A percentile compares a stretch with the other conserved stretches of the same genome.
These are phyloP conservation scores for Ogataea hybrid DNA, from an alignment of 1,139 yeast genomes.

Conservation along the genomic window DNA sequence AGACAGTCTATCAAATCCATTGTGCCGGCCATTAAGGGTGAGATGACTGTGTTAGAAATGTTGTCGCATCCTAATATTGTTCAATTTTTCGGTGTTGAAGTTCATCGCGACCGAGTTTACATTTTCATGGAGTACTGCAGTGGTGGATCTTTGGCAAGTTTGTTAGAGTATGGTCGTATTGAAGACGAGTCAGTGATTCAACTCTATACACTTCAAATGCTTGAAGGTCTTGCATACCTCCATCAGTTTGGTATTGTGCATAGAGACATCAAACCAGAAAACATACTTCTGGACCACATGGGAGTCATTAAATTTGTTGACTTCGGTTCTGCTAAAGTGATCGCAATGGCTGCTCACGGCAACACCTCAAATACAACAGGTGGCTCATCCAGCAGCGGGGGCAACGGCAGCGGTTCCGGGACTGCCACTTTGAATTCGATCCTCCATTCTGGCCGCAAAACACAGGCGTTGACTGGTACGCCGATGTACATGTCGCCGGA, in stretches of 20 bases:
- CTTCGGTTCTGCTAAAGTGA: constrained; percentile 96
- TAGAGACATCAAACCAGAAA: constrained; percentile 95
- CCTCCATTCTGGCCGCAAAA: constrained; percentile 33
- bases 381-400: constrained; percentile 22
- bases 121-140: constrained; percentile 98
- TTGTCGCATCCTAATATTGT: constrained; percentile 94
- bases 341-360: constrained; percentile 55
- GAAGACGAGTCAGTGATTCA: constrained; percentile 95
- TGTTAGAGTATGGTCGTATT: constrained; percentile 85
- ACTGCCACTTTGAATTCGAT: constrained; percentile 22
- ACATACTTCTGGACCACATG: constrained; percentile 82
- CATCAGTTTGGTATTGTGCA: constrained; percentile 97
- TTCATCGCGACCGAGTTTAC: constrained; percentile 92
- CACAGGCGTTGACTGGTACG: constrained; percentile 78
- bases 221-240: constrained; percentile 92
- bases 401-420: constrained; percentile 24
- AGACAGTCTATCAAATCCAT: constrained; percentile 81
- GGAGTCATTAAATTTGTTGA: constrained; percentile 95
- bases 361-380: constrained; percentile 9
- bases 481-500: constrained; percentile 99
- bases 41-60: constrained; percentile 95
- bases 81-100: constrained; percentile 95
- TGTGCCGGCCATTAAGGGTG: constrained; percentile 88
- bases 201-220: constrained; percentile 86
- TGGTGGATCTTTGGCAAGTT: constrained; percentile 87